These are phyloP conservation scores for Tieghemostelium lacteum DNA, from an alignment of 78 protist genomes.

Conservation along the genomic window DNA sequence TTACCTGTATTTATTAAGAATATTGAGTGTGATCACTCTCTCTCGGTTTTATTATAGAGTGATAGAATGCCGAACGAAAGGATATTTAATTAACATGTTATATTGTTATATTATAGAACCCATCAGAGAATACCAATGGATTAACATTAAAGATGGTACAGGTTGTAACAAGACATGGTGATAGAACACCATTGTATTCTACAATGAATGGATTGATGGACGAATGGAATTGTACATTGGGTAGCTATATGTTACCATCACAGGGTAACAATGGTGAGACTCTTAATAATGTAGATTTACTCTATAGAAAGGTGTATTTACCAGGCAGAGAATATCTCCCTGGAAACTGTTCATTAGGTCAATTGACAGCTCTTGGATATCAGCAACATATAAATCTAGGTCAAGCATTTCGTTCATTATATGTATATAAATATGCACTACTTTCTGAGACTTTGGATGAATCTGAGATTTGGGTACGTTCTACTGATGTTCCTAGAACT, in stretches of 20 bases:
- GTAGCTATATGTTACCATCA: constrained; percentile 38
- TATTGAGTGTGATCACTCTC: no score
- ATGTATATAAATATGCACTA: constrained; percentile 44
- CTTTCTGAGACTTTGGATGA: constrained; percentile 2
- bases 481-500: constrained; percentile 77
- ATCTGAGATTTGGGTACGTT: constrained; percentile 38
- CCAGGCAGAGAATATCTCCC: constrained; percentile 44
- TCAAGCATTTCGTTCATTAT: constrained; percentile 20
- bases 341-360: constrained; percentile 78
- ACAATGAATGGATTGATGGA: constrained; percentile 6
- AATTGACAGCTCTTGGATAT: constrained; percentile 53
- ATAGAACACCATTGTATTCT: constrained; percentile 70
- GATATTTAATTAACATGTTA: no score
- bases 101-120: not conserved
- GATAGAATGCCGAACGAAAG: no score
- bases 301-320: constrained; percentile 58
- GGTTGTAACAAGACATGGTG: constrained; percentile 73
- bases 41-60: no score
- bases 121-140: constrained; percentile 38
- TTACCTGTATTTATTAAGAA: constrained; percentile 37
- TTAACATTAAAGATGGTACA: constrained; percentile 50
- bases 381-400: constrained; percentile 51
- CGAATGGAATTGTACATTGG: constrained; percentile 59
- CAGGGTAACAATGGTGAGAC: not conserved
- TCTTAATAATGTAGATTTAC: not conserved